Conservation (phyloP, 257 asterid species). For the Solanum peruvianum region DNA sequence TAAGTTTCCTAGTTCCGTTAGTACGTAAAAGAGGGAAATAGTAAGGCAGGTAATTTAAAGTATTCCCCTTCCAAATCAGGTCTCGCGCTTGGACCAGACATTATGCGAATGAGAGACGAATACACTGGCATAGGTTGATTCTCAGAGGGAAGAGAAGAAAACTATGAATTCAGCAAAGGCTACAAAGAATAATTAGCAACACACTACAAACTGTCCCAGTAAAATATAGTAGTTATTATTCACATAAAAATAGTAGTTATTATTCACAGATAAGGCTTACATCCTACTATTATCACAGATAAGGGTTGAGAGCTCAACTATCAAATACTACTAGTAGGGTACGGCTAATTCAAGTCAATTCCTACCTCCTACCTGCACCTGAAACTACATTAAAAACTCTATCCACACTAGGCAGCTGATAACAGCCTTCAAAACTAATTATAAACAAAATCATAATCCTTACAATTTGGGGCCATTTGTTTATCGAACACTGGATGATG, state of each 20-base stretch:
- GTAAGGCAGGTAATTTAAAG: neutral
- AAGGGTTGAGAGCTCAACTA: neutral
- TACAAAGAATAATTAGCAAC: neutral
- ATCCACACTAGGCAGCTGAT: neutral
- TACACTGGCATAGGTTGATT: neutral
- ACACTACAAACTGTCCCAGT: neutral
- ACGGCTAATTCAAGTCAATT: neutral
- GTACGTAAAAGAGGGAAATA: neutral
- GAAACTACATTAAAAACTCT: too few relatives aligned
- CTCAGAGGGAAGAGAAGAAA: neutral
- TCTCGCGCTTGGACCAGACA: neutral
- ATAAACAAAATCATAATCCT: neutral
- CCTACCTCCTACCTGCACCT: neutral
- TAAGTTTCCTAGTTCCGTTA: neutral
- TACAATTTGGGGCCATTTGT: neutral
- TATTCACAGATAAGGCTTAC: neutral
- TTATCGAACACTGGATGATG: too few relatives aligned
- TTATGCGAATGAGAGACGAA: neutral
- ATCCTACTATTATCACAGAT: neutral
- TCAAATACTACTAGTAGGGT: neutral
- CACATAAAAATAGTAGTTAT: neutral
- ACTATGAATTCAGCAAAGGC: neutral
- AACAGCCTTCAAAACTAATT: neutral
- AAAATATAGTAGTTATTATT: neutral
- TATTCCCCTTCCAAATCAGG: neutral